A percentile compares a stretch with the other conserved stretches of the same genome.
These are phyloP conservation scores for Draba incana DNA, from an alignment of 345 rosid species.

Conservation along the genomic window DNA sequence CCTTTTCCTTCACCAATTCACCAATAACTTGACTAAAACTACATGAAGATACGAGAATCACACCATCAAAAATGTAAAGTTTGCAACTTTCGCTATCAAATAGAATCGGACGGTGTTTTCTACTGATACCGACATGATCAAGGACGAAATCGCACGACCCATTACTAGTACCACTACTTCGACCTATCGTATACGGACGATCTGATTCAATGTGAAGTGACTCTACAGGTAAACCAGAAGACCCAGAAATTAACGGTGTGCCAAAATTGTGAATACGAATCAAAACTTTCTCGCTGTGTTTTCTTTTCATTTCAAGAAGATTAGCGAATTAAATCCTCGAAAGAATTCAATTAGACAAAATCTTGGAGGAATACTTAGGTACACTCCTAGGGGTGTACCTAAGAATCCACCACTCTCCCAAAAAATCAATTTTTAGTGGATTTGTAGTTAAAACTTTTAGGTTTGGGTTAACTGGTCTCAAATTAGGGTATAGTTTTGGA, in stretches of 20 bases:
- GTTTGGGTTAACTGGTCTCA: too few relatives aligned
- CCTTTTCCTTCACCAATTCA: conserved; percentile 51
- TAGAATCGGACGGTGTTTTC: conserved; percentile 72
- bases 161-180: conserved; percentile 36
- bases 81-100: conserved; percentile 55
- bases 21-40: conserved; percentile 33
- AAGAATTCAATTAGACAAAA: too few relatives aligned
- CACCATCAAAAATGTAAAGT: conserved; percentile 65
- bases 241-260: conserved; percentile 54
- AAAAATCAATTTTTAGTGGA: too few relatives aligned
- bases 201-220: conserved; percentile 54
- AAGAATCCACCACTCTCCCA: too few relatives aligned
- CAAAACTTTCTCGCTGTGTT: conserved; percentile 45
- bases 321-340: too few relatives aligned
- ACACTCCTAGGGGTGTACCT: too few relatives aligned
- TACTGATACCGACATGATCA: conserved; percentile 56
- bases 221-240: conserved; percentile 47
- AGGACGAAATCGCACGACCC: conserved; percentile 56
- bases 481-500: too few relatives aligned
- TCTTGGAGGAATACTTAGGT: too few relatives aligned
- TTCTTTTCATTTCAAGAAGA: conserved; percentile 36
- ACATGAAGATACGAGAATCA: conserved; percentile 23
- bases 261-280: conserved; percentile 52
- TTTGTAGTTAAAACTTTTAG: too few relatives aligned
- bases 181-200: conserved; percentile 64